Evolutionary conservation across 139 green algal species (phyloP).

Genomic region (Chlorella sp.): DNA sequence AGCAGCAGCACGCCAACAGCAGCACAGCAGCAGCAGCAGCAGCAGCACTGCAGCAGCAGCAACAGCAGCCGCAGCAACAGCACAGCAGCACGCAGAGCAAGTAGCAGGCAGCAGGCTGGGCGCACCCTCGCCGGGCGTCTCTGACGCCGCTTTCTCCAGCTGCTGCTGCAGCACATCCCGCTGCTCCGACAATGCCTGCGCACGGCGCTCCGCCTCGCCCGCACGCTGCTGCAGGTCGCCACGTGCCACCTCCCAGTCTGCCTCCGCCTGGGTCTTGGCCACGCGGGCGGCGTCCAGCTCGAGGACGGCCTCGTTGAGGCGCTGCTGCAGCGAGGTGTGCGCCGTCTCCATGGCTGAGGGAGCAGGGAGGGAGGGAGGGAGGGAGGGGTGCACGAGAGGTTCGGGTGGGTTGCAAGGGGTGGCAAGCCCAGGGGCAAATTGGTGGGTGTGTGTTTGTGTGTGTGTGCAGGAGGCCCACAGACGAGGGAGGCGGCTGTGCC

Average conservation of each 20-base stretch:
- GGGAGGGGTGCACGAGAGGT: background rate
- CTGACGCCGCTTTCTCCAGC: slow-evolving; percentile 49
- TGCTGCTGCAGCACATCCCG: slow-evolving; percentile 57
- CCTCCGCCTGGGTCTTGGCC: slow-evolving; percentile 12
- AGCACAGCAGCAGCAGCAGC: too few species aligned
- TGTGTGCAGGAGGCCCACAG: too few species aligned
- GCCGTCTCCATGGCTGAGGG: slow-evolving; percentile 31
- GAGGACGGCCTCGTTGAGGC: slow-evolving; percentile 12
- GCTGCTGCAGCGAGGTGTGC: slow-evolving; percentile 34
- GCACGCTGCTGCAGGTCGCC: slow-evolving; percentile 34
- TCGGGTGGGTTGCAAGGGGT: too few species aligned
- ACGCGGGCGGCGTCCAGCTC: slow-evolving; percentile 30
- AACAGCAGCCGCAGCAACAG: too few species aligned
- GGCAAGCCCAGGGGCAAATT: too few species aligned
- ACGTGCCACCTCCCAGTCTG: slow-evolving; percentile 3
- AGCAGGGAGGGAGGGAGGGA: background rate
- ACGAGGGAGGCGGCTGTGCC: too few species aligned
- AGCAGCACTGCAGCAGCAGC: too few species aligned
- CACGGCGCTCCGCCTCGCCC: slow-evolving; percentile 14
- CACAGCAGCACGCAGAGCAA: background rate
- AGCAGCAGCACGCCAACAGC: too few species aligned
- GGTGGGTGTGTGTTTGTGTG: too few species aligned
- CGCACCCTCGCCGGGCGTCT: slow-evolving; percentile 27
- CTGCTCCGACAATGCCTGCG: slow-evolving; percentile 45
- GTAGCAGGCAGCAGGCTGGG: background rate